Percentiles rank a stretch among this genome's conserved stretches.
phyloP scores from a whole-genome alignment of 2,329 filamentous ascomycete species.

The Clonostachys sp. region DNA sequence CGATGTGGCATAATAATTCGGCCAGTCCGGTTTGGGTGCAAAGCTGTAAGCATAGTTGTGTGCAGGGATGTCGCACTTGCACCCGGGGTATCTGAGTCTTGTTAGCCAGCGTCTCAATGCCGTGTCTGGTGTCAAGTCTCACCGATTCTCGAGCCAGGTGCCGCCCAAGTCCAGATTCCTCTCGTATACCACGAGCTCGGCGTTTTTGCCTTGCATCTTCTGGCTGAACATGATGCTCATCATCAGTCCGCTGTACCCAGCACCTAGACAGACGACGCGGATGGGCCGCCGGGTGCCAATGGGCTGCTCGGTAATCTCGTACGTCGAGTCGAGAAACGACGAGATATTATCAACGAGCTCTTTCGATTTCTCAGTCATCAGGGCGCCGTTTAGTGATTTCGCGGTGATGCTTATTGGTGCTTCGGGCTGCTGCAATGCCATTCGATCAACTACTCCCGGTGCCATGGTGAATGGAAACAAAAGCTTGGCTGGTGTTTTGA shows the following conservation, averaged over 20 bases:
- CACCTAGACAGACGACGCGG: conserved; percentile 12
- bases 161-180: conserved; percentile 1
- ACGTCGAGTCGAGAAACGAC: neutral
- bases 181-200: conserved; percentile 1
- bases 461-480: too few relatives aligned
- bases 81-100: conserved; percentile 2
- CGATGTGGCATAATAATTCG: conserved; percentile 5
- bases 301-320: conserved; percentile 14
- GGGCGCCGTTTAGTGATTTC: too few relatives aligned
- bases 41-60: conserved; percentile 9
- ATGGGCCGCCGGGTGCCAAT: conserved; percentile 13
- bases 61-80: conserved; percentile 4
- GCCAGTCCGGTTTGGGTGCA: conserved; percentile 8
- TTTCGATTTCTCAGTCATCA: too few relatives aligned
- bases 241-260: conserved; percentile 32
- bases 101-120: too few relatives aligned
- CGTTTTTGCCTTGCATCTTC: conserved; percentile 6
- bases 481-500: too few relatives aligned
- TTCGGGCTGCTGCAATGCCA: too few relatives aligned
- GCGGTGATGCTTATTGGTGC: too few relatives aligned
- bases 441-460: too few relatives aligned
- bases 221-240: conserved; percentile 36
- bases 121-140: neutral
- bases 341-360: too few relatives aligned
- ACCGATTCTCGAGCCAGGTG: conserved; percentile 2